Percentiles rank a stretch among this genome's conserved stretches.
These are phyloP conservation scores for Linnemannia schmuckeri DNA, from an alignment of 192 early-diverging fungal species.

Conservation along the genomic window DNA sequence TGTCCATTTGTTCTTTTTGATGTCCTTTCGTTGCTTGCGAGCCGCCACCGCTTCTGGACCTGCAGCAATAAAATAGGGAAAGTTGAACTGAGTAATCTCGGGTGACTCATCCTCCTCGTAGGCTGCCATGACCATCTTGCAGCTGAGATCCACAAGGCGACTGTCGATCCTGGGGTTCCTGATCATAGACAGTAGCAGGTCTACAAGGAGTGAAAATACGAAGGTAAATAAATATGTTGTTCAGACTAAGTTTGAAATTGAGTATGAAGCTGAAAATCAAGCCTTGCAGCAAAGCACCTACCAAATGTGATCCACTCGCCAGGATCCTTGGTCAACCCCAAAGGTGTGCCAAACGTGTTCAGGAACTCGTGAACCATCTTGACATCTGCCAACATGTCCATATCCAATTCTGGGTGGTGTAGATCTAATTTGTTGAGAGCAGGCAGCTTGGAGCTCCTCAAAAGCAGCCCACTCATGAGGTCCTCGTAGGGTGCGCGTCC, in stretches of 20 bases:
- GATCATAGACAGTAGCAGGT: slow-evolving; percentile 37
- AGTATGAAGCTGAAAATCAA: neutral
- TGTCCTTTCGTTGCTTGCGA: slow-evolving; percentile 30
- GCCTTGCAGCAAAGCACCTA: neutral
- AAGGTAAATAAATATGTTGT: neutral
- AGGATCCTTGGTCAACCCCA: slow-evolving; percentile 47
- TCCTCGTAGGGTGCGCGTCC: slow-evolving; percentile 53
- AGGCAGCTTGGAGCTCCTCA: slow-evolving; percentile 40
- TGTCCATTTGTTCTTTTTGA: slow-evolving; percentile 37
- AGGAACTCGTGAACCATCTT: slow-evolving; percentile 57
- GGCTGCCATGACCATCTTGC: slow-evolving; percentile 43
- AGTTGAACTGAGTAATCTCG: slow-evolving; percentile 37
- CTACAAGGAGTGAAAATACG: slow-evolving; percentile 8
- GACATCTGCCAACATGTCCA: slow-evolving; percentile 54
- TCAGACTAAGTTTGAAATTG: no score
- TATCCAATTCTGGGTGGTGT: slow-evolving; percentile 30
- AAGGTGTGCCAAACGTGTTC: slow-evolving; percentile 44
- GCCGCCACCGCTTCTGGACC: slow-evolving; percentile 22
- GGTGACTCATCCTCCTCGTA: slow-evolving; percentile 32
- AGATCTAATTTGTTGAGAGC: slow-evolving; percentile 31
- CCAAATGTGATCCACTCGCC: slow-evolving; percentile 53
- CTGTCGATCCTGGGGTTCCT: slow-evolving; percentile 44
- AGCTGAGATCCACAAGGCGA: slow-evolving; percentile 39
- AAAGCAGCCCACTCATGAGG: slow-evolving; percentile 30
- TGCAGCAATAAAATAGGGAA: slow-evolving; percentile 28